Base-by-base conservation (phyloP, 768 basidiomycete genomes). In the Russula sp. region DNA sequence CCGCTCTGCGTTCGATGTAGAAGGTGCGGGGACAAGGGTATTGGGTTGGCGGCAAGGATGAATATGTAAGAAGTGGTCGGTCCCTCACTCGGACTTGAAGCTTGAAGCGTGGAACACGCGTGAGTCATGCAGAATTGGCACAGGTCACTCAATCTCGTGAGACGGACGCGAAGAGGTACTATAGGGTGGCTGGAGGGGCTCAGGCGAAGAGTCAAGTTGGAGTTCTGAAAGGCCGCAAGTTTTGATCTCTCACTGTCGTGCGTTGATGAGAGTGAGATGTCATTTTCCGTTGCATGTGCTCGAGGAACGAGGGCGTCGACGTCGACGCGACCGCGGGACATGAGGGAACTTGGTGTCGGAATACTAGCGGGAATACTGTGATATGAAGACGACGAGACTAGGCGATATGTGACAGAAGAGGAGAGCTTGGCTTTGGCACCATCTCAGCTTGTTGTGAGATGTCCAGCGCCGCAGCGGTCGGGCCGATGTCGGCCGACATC, bases 1-100 rank as follows among this genome's bases (percentile, higher is more conserved):
- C 48, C 22, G n/a, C n/a, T n/a, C 40, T 3, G 46, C 59, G 1
- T 32, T 40, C 20, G 53, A 64, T 18, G 46, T 18, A 2, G 40
- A 22, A 13, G 67, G 6, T 71, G 62, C 11, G 72, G 65, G 14
- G 74, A 61, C 2, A 66, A 69, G 4, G 71, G 59, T 56, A 88
- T 84, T 13, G 89, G 89, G n/a, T 88, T 88, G 82, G 5, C n/a
- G 89, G 89, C 48, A 91, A 79, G 89, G n/a, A 91, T 7, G 87
- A 81, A 69, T 91, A 91, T 0, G 84, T 79, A 85, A 75, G n/a
- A 14, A 82, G 83, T 55, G 75, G 73, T 1, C 57, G 46, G 3
- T 64, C n/a, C 63, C 11, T 64, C 62, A 26, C 54, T 42, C 14
- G 68, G 51, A 51, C 56, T 62, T n/a, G n/a, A n/a, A n/a, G n/a